Percentiles rank a stretch among this genome's conserved stretches.
Conservation (phyloP, 345 rosid species). For the Lagerstroemia speciosa region DNA sequence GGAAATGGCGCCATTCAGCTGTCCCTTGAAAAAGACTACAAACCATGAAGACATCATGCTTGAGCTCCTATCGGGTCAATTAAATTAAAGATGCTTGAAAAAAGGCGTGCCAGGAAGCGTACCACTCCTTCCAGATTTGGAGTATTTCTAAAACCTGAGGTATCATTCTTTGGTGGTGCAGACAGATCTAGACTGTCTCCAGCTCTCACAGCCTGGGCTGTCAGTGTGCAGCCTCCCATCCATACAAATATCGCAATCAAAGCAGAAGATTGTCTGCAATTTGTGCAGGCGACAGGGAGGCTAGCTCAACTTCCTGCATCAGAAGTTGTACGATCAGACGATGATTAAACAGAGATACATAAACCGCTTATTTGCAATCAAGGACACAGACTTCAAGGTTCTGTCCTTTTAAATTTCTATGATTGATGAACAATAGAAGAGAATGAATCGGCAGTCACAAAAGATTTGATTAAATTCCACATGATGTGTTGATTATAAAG, state of each 20-base stretch:
- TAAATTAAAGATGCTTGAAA: neutral
- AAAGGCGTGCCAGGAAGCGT: no score
- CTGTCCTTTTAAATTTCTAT: no score
- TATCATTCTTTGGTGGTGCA: neutral
- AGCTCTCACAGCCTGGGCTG: conserved; percentile 92
- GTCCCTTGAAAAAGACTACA: no score
- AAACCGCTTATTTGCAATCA: neutral
- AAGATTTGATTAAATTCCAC: no score
- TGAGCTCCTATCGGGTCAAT: no score
- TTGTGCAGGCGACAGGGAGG: conserved; percentile 49
- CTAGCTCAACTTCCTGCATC: conserved; percentile 47
- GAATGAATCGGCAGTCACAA: no score
- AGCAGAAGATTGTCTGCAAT: conserved; percentile 67
- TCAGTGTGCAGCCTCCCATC: conserved; percentile 88
- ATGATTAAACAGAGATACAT: neutral
- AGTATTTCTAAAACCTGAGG: neutral
- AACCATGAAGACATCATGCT: no score
- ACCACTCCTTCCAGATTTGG: no score
- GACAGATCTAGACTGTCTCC: conserved; percentile 20
- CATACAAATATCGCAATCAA: conserved; percentile 85
- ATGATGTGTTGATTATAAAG: no score
- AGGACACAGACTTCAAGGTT: no score
- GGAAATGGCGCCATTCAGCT: no score
- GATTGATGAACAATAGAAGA: no score
- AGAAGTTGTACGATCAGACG: conserved; percentile 1